Evolutionary conservation across 2,329 filamentous ascomycete species (phyloP), one percentile per base, ranked within the genome.

Genomic region (Pezicula neosporulosa): DNA sequence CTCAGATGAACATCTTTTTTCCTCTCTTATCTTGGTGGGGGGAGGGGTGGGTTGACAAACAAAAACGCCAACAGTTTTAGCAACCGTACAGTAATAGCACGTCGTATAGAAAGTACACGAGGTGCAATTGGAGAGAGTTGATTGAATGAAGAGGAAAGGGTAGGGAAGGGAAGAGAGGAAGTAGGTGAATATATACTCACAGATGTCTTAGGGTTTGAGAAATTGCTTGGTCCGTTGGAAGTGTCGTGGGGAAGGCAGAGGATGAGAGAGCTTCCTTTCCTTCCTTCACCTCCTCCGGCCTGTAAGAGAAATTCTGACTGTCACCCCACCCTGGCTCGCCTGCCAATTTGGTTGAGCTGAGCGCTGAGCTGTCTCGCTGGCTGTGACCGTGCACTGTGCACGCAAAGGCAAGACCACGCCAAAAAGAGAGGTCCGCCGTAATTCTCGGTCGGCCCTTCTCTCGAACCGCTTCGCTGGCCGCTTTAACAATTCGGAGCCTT

Each of bases 21-120:
- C 15, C 37, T 44, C 27, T 44, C 42, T 44, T 44, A 44, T 47
- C 36, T 47, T 47, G 36, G 36, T 30, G 33, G 36, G 45, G 45
- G 36, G 18, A 37, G 43, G 27, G n/a, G 12, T 12, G 45, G 19
- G 24, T 42, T 24, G 36, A 47, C 45, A 21, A 47, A 38, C 45
- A 28, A 16, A n/a, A 24, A 19, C 9, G 21, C 43, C 21, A 44
- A 30, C 43, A 18, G 21, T 44, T 15, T 7, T n/a, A 7, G 24
- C 12, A 44, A 27, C 42, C 6, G 39, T 42, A 43, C 42, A 13
- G 39, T 42, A 43, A 16, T 9, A 6, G 36, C 37, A 24, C 28
- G 35, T 24, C 24, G 24, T 4, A 24, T 24, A 24, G 7, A n/a
- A 33, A 41, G 21, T 24, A 33, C n/a, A 37, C 35, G 48, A 44